phyloP scores from a whole-genome alignment of 2,329 filamentous ascomycete genomes.

The Nigrospora sphaerica region DNA sequence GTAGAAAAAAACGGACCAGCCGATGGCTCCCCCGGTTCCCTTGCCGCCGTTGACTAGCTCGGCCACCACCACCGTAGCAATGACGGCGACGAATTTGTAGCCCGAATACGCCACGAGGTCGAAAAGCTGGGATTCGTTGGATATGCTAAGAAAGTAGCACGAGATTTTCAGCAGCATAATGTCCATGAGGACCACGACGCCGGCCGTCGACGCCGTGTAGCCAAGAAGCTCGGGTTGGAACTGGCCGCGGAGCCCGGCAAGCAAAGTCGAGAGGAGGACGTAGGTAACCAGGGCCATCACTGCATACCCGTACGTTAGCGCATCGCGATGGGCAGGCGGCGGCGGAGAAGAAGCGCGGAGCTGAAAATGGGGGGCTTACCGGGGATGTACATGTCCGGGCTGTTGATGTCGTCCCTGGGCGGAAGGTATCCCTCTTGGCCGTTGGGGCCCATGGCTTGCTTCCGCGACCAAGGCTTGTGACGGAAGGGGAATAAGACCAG shows the following conservation, averaged over 20 bases:
- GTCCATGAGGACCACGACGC: slow-evolving; percentile 78
- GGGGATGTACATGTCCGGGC: slow-evolving; percentile 98
- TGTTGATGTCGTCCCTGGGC: slow-evolving; percentile 92
- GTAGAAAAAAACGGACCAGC: slow-evolving; percentile 85
- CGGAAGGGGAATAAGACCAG: slow-evolving; percentile 96
- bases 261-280: slow-evolving; percentile 83
- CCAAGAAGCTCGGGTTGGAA: slow-evolving; percentile 94
- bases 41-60: slow-evolving; percentile 72
- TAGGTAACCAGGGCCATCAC: slow-evolving; percentile 98
- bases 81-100: slow-evolving; percentile 98
- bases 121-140: slow-evolving; percentile 85
- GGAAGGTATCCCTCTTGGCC: slow-evolving; percentile 75
- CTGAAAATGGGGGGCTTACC: slow-evolving; percentile 23
- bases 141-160: slow-evolving; percentile 90
- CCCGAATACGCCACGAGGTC: slow-evolving; percentile 94
- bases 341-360: slow-evolving; percentile 11
- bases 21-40: slow-evolving; percentile 80
- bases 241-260: slow-evolving; percentile 81
- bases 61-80: slow-evolving; percentile 74
- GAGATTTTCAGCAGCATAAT: slow-evolving; percentile 87
- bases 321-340: too few species aligned
- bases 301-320: background rate
- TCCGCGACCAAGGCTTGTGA: slow-evolving; percentile 94
- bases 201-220: slow-evolving; percentile 76
- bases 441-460: slow-evolving; percentile 66